Conservation (phyloP, 2,329 filamentous ascomycete genomes). For the Penicillium thymicola region DNA sequence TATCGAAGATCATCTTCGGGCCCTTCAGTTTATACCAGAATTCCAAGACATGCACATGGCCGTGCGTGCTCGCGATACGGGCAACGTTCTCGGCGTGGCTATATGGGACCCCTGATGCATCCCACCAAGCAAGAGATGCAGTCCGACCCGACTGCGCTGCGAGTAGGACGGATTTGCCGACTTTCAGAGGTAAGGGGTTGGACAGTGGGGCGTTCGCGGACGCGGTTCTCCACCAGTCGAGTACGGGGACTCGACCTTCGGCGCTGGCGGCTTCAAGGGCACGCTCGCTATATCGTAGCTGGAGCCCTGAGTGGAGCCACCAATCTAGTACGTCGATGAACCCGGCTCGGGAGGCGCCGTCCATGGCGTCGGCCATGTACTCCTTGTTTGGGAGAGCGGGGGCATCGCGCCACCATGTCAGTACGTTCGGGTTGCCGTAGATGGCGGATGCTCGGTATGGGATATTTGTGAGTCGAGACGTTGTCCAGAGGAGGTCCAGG, state of each 20-base stretch:
- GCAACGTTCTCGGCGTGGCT: slow-evolving; percentile 78
- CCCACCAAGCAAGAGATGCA: slow-evolving; percentile 83
- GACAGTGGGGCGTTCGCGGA: slow-evolving; percentile 56
- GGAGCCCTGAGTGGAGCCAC: slow-evolving; percentile 81
- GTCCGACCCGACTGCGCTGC: slow-evolving; percentile 79
- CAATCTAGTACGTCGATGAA: slow-evolving; percentile 83
- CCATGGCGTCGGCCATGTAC: slow-evolving; percentile 79
- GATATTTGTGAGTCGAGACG: slow-evolving; percentile 75
- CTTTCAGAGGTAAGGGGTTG: slow-evolving; percentile 61
- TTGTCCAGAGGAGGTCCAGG: slow-evolving; percentile 77
- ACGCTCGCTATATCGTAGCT: slow-evolving; percentile 78
- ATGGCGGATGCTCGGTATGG: slow-evolving; percentile 85
- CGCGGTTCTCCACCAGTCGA: slow-evolving; percentile 89
- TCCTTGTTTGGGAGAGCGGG: slow-evolving; percentile 80
- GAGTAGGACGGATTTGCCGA: slow-evolving; percentile 78
- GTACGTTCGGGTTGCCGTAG: slow-evolving; percentile 77
- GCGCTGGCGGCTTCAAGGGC: slow-evolving; percentile 84
- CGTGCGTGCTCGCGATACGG: slow-evolving; percentile 79
- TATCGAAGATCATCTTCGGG: slow-evolving; percentile 76
- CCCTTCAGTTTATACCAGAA: slow-evolving; percentile 75
- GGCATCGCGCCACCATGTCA: slow-evolving; percentile 88
- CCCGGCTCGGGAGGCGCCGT: slow-evolving; percentile 81
- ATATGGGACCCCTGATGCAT: slow-evolving; percentile 73
- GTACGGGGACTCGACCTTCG: slow-evolving; percentile 76
- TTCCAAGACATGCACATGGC: slow-evolving; percentile 78